A percentile compares a stretch with the other conserved stretches of the same genome.
Evolutionary conservation across 2,329 filamentous ascomycete species (phyloP).

Genomic region (Cladosporium austrohemisphaericum): DNA sequence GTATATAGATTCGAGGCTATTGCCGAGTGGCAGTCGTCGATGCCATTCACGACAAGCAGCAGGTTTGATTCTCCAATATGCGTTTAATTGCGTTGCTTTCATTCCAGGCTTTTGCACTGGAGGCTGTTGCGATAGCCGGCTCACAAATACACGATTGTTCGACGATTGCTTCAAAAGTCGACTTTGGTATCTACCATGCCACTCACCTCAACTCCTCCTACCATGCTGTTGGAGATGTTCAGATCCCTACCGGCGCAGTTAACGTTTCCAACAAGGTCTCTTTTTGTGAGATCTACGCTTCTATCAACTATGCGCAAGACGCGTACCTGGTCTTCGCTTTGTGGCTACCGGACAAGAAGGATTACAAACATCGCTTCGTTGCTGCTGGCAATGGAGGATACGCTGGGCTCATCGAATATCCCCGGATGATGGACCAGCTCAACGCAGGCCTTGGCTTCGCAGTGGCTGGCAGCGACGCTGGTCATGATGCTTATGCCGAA

Average conservation of each 20-base stretch:
- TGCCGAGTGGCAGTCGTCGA: no score
- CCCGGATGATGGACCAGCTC: conserved; percentile 23
- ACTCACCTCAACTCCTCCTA: not conserved
- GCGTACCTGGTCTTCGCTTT: conserved; percentile 22
- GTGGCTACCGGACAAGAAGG: conserved; percentile 22
- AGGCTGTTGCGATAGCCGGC: no score
- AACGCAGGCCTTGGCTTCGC: conserved; percentile 25
- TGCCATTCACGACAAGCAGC: no score
- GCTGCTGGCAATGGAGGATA: conserved; percentile 30
- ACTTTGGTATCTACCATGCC: no score
- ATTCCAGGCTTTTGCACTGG: no score
- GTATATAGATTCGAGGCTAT: no score
- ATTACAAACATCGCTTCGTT: conserved; percentile 26
- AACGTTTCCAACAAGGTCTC: not conserved
- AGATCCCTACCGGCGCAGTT: not conserved
- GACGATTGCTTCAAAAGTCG: no score
- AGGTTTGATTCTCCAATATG: no score
- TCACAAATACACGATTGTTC: no score
- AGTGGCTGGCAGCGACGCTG: conserved; percentile 25
- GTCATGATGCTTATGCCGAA: conserved; percentile 24
- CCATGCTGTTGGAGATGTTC: not conserved
- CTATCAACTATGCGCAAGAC: conserved; percentile 21
- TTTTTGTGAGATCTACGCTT: conserved; percentile 23
- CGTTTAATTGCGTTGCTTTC: no score
- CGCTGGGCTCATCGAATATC: conserved; percentile 24